These are phyloP conservation scores for Tetrapisispora namnaoensis DNA, from an alignment of 805 yeast genomes.

Conservation along the genomic window DNA sequence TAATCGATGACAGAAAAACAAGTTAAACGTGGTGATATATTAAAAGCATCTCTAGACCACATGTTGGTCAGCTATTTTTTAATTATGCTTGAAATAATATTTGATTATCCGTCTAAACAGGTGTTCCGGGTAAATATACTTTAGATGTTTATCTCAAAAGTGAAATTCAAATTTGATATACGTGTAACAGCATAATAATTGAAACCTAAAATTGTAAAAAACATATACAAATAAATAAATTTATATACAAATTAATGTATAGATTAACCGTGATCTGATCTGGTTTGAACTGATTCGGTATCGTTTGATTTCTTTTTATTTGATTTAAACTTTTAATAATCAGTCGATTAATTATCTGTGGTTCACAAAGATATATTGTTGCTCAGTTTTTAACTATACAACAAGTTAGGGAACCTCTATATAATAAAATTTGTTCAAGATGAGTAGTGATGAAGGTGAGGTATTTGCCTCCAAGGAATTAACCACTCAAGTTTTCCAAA, in stretches of 20 bases:
- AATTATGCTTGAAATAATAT: too few species aligned
- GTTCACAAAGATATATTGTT: background rate
- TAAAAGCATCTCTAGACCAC: too few species aligned
- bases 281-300: too few species aligned
- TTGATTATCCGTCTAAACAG: background rate
- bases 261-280: too few species aligned
- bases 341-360: too few species aligned
- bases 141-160: background rate
- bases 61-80: too few species aligned
- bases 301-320: too few species aligned
- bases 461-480: conserved; percentile 55
- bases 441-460: conserved; percentile 28
- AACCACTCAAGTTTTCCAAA: conserved; percentile 52
- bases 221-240: background rate
- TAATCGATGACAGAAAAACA: too few species aligned
- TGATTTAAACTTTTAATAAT: too few species aligned
- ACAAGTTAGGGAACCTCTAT: background rate
- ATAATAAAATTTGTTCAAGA: background rate
- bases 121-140: background rate
- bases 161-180: background rate
- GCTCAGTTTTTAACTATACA: background rate
- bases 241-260: too few species aligned
- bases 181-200: background rate
- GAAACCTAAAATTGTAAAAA: background rate
- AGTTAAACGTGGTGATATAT: too few species aligned